Evolutionary conservation across 192 early-diverging fungal genomes (phyloP).

Genomic region (Funneliformis mosseae): DNA sequence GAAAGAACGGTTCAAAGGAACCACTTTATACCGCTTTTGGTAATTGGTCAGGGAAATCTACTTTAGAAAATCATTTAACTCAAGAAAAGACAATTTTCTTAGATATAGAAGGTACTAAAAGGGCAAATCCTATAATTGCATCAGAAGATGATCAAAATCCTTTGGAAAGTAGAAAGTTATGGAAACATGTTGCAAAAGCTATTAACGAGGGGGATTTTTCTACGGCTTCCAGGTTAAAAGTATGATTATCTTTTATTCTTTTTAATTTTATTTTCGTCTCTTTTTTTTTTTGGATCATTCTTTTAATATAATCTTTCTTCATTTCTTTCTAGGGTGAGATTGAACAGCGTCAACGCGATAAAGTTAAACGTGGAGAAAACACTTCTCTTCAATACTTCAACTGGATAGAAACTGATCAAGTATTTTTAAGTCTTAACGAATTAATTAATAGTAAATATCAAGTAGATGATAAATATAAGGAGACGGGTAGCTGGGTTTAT

Average conservation of each 20-base stretch:
- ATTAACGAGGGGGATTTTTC: slow-evolving; percentile 67
- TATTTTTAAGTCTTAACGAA: not conserved
- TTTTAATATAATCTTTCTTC: not conserved
- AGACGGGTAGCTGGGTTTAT: slow-evolving; percentile 29
- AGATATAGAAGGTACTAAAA: slow-evolving; percentile 56
- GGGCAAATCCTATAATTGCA: slow-evolving; percentile 58
- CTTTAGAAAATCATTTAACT: slow-evolving; percentile 52
- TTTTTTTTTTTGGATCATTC: not conserved
- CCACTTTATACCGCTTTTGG: slow-evolving; percentile 50
- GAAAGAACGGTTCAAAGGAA: slow-evolving; percentile 35
- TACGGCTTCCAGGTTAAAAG: slow-evolving; percentile 67
- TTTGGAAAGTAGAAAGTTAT: slow-evolving; percentile 71
- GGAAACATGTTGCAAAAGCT: slow-evolving; percentile 69
- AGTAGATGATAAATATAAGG: slow-evolving; percentile 20
- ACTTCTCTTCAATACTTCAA: slow-evolving; percentile 12
- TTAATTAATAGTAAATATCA: slow-evolving; percentile 14
- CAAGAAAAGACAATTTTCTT: slow-evolving; percentile 57
- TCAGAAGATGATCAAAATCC: slow-evolving; percentile 60
- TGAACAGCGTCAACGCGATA: slow-evolving; percentile 34
- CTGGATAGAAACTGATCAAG: slow-evolving; percentile 4
- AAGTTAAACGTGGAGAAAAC: slow-evolving; percentile 33
- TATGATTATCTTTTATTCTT: not conserved
- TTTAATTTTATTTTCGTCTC: not conserved
- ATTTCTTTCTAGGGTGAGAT: slow-evolving; percentile 1
- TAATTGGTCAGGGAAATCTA: slow-evolving; percentile 71